Evolutionary conservation across 768 basidiomycete species (phyloP).

Genomic region (Xerocomus spinulosus): DNA sequence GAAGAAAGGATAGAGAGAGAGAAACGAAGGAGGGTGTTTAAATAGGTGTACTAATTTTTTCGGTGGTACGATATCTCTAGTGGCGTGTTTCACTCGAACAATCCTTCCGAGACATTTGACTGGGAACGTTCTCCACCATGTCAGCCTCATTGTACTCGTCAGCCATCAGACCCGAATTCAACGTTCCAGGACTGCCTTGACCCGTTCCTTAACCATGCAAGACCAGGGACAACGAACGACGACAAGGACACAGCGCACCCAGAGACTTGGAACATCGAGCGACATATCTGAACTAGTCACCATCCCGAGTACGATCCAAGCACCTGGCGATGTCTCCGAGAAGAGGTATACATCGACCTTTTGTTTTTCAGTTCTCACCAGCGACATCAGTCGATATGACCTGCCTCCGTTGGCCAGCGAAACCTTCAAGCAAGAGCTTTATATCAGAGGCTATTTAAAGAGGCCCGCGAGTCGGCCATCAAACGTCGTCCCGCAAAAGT

Average conservation of each 20-base stretch:
- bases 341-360: slow-evolving; percentile 10
- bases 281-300: slow-evolving; percentile 10
- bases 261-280: background rate
- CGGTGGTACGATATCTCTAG: background rate
- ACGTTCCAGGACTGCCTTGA: too few species aligned
- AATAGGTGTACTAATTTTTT: too few species aligned
- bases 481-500: slow-evolving; percentile 1
- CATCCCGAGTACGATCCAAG: too few species aligned
- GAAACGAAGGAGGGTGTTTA: background rate
- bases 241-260: background rate
- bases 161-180: background rate
- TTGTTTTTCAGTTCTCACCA: background rate
- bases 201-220: too few species aligned
- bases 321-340: background rate
- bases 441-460: slow-evolving; percentile 24
- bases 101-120: background rate
- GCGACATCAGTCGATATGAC: slow-evolving; percentile 10
- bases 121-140: background rate
- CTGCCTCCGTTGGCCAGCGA: slow-evolving; percentile 28
- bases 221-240: background rate
- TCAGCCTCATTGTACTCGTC: background rate
- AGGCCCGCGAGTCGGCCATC: slow-evolving; percentile 11
- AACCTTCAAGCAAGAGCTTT: slow-evolving; percentile 27
- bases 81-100: background rate
- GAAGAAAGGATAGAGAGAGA: background rate